These are phyloP conservation scores for Ganoderma lucidum DNA, from an alignment of 1,284 basidiomycete species.

Conservation along the genomic window DNA sequence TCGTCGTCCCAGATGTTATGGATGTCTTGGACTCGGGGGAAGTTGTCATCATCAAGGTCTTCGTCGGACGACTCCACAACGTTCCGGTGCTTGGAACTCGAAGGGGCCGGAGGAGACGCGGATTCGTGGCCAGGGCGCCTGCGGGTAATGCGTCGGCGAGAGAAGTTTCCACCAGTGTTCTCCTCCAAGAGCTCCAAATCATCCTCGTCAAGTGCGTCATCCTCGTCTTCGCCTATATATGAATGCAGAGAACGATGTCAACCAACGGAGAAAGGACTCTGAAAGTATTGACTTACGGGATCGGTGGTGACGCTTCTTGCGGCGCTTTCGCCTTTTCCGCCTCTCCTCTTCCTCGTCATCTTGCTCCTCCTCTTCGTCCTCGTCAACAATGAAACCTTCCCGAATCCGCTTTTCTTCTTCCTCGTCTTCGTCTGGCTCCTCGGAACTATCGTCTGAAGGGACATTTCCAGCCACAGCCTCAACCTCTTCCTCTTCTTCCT, in stretches of 20 bases:
- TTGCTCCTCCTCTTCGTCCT: conserved; percentile 75
- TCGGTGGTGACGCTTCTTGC: conserved; percentile 71
- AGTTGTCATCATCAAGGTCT: conserved; percentile 68
- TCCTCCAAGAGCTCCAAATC: conserved; percentile 95
- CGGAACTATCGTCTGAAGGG: conserved; percentile 82
- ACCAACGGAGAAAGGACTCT: conserved; percentile 19
- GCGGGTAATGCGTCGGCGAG: conserved; percentile 66
- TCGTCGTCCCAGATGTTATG: conserved; percentile 90
- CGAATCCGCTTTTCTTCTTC: conserved; percentile 79
- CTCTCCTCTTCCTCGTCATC: conserved; percentile 69
- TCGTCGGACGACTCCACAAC: conserved; percentile 77
- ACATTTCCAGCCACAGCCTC: conserved; percentile 52
- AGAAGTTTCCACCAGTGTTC: conserved; percentile 86
- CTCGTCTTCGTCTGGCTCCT: conserved; percentile 85
- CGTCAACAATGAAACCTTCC: conserved; percentile 89
- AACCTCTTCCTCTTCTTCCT: conserved; percentile 61
- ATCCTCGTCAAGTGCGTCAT: conserved; percentile 92
- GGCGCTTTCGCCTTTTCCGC: conserved; percentile 65
- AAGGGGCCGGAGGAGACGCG: conserved; percentile 68
- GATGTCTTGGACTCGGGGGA: conserved; percentile 71
- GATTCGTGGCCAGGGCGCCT: conserved; percentile 77
- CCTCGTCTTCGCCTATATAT: conserved; percentile 61
- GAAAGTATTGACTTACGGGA: conserved; percentile 54
- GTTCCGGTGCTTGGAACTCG: conserved; percentile 63
- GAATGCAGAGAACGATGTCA: conserved; percentile 10